Evolutionary conservation across 139 green algal genomes (phyloP).

Genomic region (Chlorella sp.): DNA sequence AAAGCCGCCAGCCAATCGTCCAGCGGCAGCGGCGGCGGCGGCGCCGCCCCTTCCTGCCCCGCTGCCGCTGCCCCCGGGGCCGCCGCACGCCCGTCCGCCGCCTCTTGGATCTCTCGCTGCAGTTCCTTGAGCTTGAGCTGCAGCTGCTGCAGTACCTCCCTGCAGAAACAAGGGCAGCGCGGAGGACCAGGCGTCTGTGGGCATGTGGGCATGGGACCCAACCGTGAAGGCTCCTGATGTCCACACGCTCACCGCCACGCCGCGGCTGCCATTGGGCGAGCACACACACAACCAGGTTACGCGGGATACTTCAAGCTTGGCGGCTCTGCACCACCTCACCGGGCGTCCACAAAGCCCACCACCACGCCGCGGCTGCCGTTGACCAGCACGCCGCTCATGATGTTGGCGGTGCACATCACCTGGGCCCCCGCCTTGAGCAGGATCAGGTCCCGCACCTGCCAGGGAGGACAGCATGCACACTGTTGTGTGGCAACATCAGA

Average conservation of each 20-base stretch:
- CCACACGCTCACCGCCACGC: too few species aligned
- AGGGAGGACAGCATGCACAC: too few species aligned
- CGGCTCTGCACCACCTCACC: neutral
- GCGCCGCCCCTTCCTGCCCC: neutral
- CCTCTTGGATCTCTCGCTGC: neutral
- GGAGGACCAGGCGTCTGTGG: too few species aligned
- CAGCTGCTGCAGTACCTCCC: neutral
- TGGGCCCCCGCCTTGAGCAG: neutral
- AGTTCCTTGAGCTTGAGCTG: neutral
- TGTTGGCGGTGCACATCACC: slow-evolving; percentile 5
- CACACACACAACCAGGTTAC: neutral
- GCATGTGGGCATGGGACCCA: too few species aligned
- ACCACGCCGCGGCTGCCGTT: slow-evolving; percentile 8
- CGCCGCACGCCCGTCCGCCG: neutral
- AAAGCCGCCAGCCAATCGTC: neutral
- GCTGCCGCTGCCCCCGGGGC: neutral
- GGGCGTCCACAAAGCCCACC: neutral
- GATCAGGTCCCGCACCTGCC: neutral
- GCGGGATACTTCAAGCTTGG: neutral
- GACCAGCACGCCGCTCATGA: neutral
- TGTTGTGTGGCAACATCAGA: too few species aligned
- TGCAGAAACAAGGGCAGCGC: neutral
- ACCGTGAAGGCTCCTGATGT: too few species aligned
- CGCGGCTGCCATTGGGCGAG: too few species aligned
- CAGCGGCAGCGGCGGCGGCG: neutral